Conservation (phyloP, 345 rosid genomes). For the Durio zibethinus region DNA sequence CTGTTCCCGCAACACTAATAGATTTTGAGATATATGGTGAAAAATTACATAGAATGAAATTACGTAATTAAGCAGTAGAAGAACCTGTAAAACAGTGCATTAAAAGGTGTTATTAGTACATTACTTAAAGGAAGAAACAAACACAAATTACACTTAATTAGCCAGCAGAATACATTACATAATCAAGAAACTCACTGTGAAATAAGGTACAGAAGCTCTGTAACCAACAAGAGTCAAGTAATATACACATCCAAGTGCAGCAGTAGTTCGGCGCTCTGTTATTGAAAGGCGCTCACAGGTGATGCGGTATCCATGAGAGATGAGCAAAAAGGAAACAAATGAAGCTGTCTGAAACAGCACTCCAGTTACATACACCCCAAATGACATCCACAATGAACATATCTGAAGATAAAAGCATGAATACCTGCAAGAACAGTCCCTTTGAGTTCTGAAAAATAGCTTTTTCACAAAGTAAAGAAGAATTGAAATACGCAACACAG, state of each 20-base stretch:
- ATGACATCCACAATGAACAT: conserved; percentile 95
- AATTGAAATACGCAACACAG: background rate
- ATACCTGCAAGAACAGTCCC: conserved; percentile 49
- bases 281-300: conserved; percentile 80
- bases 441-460: conserved; percentile 2
- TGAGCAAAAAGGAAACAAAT: conserved; percentile 79
- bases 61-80: conserved; percentile 74
- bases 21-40: conserved; percentile 74
- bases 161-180: background rate
- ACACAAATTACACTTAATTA: conserved; percentile 2
- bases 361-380: conserved; percentile 91
- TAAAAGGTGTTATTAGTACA: conserved; percentile 11
- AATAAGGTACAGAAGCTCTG: conserved; percentile 88
- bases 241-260: conserved; percentile 76
- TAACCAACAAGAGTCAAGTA: conserved; percentile 91
- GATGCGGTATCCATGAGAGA: conserved; percentile 92
- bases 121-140: conserved; percentile 8
- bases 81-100: conserved; percentile 46
- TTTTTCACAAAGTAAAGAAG: background rate
- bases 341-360: conserved; percentile 91
- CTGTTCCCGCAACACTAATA: conserved; percentile 62
- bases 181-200: conserved; percentile 54
- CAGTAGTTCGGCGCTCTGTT: conserved; percentile 74
- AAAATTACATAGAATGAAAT: conserved; percentile 78
- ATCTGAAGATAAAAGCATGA: conserved; percentile 77